Percentiles rank a stretch among this genome's conserved stretches.
These are phyloP conservation scores for Tetrahymena elliotti DNA, from an alignment of 73 alveolate species.

Conservation along the genomic window DNA sequence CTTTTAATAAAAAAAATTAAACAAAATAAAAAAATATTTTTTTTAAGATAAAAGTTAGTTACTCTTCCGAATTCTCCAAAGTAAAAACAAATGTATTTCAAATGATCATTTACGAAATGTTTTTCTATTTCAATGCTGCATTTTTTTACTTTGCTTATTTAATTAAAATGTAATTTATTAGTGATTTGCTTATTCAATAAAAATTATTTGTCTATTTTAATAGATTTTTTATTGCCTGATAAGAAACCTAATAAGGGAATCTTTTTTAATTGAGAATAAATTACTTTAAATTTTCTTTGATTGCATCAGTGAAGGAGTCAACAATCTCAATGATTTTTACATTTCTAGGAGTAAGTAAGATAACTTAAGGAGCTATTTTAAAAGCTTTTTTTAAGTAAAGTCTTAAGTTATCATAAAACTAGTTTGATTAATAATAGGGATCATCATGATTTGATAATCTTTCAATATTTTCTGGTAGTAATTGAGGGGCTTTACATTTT, in stretches of 20 bases:
- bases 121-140: neutral
- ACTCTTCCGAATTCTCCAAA: constrained; percentile 1
- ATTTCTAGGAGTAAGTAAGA: neutral
- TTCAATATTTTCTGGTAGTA: neutral
- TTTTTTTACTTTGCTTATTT: neutral
- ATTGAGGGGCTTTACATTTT: neutral
- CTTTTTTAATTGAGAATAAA: no score
- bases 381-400: neutral
- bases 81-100: neutral
- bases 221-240: neutral
- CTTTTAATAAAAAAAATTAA: neutral
- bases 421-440: neutral
- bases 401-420: neutral
- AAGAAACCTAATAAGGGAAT: neutral
- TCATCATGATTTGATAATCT: neutral
- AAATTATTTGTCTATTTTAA: neutral
- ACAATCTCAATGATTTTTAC: neutral
- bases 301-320: neutral
- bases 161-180: neutral
- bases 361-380: neutral
- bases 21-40: neutral
- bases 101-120: neutral
- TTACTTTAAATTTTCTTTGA: neutral
- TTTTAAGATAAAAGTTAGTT: neutral
- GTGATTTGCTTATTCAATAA: neutral